Evolutionary conservation across 179 eudicot genomes (phyloP).

Genomic region (Gypsophila paniculata): DNA sequence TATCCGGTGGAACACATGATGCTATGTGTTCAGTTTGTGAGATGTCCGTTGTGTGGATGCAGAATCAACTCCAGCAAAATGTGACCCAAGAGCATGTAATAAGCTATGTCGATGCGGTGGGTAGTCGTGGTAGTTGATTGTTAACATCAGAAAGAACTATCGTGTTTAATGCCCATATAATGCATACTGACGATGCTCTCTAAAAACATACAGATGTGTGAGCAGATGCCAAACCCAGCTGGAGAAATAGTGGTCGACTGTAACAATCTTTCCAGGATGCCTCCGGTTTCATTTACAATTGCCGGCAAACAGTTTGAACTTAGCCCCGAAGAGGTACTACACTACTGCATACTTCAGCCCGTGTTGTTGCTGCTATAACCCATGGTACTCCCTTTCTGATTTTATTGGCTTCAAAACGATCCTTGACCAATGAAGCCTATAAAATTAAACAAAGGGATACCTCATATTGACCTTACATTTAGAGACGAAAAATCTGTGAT

Average conservation of each 20-base stretch:
- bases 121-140: background rate
- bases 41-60: conserved; percentile 92
- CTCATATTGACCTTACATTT: background rate
- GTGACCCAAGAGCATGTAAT: conserved; percentile 54
- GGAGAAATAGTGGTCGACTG: conserved; percentile 79
- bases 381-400: too few relatives aligned
- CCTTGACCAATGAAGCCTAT: background rate
- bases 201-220: conserved; percentile 56
- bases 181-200: conserved; percentile 3
- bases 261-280: conserved; percentile 52
- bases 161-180: background rate
- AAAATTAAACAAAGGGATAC: background rate
- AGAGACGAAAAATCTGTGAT: background rate
- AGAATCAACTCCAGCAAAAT: conserved; percentile 62
- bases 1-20: conserved; percentile 37
- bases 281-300: conserved; percentile 61
- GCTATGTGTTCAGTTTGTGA: conserved; percentile 65
- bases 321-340: conserved; percentile 69
- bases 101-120: conserved; percentile 60
- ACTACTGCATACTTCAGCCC: background rate
- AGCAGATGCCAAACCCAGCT: conserved; percentile 65
- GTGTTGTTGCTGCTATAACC: background rate
- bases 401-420: too few relatives aligned
- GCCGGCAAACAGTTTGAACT: conserved; percentile 67
- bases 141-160: background rate